These are phyloP conservation scores for Cladosporium halotolerans DNA, from an alignment of 2,329 filamentous ascomycete species.

Conservation along the genomic window DNA sequence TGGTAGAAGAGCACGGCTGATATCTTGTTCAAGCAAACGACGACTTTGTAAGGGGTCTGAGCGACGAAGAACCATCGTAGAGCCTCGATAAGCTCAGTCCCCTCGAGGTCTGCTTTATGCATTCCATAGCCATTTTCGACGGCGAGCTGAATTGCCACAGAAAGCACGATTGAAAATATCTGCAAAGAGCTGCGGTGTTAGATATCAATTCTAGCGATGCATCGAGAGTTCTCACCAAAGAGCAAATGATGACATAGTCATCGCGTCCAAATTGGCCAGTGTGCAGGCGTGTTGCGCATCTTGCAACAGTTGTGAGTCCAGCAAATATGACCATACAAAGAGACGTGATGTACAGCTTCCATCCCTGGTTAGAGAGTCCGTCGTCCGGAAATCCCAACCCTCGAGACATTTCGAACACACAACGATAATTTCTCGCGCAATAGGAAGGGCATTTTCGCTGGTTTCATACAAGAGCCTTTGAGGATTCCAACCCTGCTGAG, in stretches of 20 bases:
- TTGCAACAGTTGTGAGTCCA: conserved; percentile 7
- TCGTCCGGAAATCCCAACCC: conserved; percentile 4
- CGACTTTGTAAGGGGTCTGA: conserved; percentile 30
- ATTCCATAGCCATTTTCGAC: conserved; percentile 18
- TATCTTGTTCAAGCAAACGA: conserved; percentile 29
- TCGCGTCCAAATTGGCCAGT: conserved; percentile 11
- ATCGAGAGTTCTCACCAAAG: conserved; percentile 8
- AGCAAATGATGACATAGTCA: conserved; percentile 14
- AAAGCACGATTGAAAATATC: conserved; percentile 14
- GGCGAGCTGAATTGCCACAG: conserved; percentile 13
- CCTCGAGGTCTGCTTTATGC: conserved; percentile 14
- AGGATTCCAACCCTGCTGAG: neutral
- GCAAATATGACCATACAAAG: conserved; percentile 10
- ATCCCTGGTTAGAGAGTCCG: conserved; percentile 11
- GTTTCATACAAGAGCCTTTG: no score
- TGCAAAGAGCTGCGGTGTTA: neutral
- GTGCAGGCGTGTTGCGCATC: conserved; percentile 1
- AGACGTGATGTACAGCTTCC: conserved; percentile 14
- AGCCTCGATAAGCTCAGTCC: conserved; percentile 6
- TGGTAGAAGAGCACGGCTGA: conserved; percentile 28
- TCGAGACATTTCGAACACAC: neutral
- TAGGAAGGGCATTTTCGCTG: no score
- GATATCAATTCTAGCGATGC: neutral
- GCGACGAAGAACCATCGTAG: conserved; percentile 27
- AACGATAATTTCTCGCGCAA: no score